Conservation (phyloP, 495 filamentous ascomycete species). For the Peziza echinospora region DNA sequence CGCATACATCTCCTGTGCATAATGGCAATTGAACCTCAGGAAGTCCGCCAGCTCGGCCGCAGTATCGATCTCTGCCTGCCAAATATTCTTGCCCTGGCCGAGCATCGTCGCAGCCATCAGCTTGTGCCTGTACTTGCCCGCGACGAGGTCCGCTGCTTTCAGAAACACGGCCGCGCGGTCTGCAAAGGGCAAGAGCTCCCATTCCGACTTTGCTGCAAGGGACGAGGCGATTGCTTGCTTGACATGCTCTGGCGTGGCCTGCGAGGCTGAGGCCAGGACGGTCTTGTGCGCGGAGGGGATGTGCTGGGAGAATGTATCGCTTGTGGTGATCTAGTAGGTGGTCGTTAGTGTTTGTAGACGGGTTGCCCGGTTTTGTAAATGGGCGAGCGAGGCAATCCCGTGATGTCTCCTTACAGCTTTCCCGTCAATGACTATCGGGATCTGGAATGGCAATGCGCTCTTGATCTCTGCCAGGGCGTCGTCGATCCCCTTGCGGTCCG, state of each 20-base stretch:
- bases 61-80: conserved; percentile 91
- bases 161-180: conserved; percentile 87
- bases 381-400: too few relatives aligned
- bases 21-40: conserved; percentile 72
- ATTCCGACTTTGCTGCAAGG: conserved; percentile 55
- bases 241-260: conserved; percentile 51
- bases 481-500: conserved; percentile 51
- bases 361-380: conserved; percentile 5
- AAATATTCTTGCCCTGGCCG: conserved; percentile 87
- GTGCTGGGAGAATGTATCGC: conserved; percentile 26
- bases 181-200: conserved; percentile 63
- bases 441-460: conserved; percentile 37
- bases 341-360: conserved; percentile 7
- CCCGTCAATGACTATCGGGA: conserved; percentile 62
- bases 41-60: conserved; percentile 86
- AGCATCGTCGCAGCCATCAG: conserved; percentile 86
- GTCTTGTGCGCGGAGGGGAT: conserved; percentile 54
- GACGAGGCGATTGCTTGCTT: conserved; percentile 55
- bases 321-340: conserved; percentile 6
- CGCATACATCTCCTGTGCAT: conserved; percentile 67
- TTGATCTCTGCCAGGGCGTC: conserved; percentile 42
- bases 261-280: conserved; percentile 57
- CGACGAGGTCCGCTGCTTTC: conserved; percentile 74
- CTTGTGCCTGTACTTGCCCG: conserved; percentile 77
- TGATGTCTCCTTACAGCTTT: conserved; percentile 42